A percentile compares a stretch with the other conserved stretches of the same genome.
These are phyloP conservation scores for Camelina neglecta DNA, from an alignment of 345 rosid genomes.

Conservation along the genomic window DNA sequence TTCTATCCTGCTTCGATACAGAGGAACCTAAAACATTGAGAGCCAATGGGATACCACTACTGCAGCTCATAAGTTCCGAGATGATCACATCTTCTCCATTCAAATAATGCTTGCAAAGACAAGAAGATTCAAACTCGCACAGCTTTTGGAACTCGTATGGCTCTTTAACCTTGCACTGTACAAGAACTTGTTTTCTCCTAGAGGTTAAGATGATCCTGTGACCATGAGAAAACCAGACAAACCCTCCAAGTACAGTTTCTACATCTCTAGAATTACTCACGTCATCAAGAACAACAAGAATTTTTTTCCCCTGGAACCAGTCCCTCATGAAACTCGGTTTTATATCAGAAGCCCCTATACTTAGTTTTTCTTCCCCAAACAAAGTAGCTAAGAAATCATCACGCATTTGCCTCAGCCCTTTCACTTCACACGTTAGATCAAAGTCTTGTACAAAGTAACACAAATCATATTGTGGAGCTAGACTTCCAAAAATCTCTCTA, in stretches of 20 bases:
- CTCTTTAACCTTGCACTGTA: constrained; percentile 32
- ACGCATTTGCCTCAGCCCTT: constrained; percentile 28
- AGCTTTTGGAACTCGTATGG: constrained; percentile 6
- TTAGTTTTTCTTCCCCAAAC: constrained; percentile 36
- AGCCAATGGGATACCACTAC: constrained; percentile 37
- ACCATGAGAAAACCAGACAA: constrained; percentile 41
- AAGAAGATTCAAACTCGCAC: constrained; percentile 10
- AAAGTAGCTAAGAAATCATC: constrained; percentile 30
- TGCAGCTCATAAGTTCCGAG: constrained; percentile 18
- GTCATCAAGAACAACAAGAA: constrained; percentile 41
- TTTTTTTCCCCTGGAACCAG: neutral
- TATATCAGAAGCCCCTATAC: constrained; percentile 15
- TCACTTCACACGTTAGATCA: neutral
- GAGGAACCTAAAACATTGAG: constrained; percentile 8
- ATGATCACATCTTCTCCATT: neutral
- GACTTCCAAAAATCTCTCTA: constrained; percentile 4
- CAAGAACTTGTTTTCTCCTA: constrained; percentile 40
- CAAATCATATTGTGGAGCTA: constrained; percentile 17
- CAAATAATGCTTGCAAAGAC: constrained; percentile 25
- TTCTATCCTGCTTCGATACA: constrained; percentile 22
- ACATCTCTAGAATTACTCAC: constrained; percentile 34
- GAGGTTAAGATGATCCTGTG: constrained; percentile 38
- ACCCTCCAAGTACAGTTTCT: constrained; percentile 41
- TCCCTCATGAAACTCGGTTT: constrained; percentile 36
- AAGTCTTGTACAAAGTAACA: constrained; percentile 35